These are phyloP conservation scores for Dactylellina parvicollis DNA, from an alignment of 2,329 filamentous ascomycete genomes.

Conservation along the genomic window DNA sequence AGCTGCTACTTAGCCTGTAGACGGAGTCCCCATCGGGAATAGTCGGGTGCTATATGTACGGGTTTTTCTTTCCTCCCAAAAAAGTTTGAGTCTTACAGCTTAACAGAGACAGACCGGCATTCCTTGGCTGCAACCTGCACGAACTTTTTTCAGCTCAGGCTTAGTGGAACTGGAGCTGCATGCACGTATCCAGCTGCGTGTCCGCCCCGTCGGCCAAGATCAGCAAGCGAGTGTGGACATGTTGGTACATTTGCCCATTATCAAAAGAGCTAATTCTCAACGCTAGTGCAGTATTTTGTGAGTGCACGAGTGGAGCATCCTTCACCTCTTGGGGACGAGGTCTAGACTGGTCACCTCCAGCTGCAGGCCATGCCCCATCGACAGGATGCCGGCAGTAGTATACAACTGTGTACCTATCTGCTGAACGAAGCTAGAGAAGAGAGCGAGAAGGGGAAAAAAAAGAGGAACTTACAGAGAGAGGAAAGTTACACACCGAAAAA, in stretches of 20 bases:
- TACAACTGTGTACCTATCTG: not conserved
- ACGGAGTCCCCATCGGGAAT: slow-evolving; percentile 29
- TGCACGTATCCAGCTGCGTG: slow-evolving; percentile 11
- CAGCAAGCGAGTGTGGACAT: slow-evolving; percentile 22
- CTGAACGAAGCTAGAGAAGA: slow-evolving; percentile 4
- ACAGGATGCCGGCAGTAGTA: not conserved
- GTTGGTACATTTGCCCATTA: slow-evolving; percentile 13
- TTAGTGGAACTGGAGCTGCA: not conserved
- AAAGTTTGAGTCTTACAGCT: slow-evolving; percentile 13
- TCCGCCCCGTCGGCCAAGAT: slow-evolving; percentile 17
- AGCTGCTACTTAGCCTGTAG: slow-evolving; percentile 16
- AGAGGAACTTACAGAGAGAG: not conserved
- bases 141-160: slow-evolving; percentile 42
- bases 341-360: slow-evolving; percentile 2
- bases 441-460: not conserved
- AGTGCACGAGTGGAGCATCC: slow-evolving; percentile 6
- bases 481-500: slow-evolving; percentile 7
- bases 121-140: slow-evolving; percentile 29
- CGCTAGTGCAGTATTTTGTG: not conserved
- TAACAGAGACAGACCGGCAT: not conserved
- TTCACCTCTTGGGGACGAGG: slow-evolving; percentile 5
- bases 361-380: slow-evolving; percentile 3
- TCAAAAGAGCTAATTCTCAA: slow-evolving; percentile 2
- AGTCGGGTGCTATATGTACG: slow-evolving; percentile 6
- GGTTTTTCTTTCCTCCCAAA: too few species aligned